Evolutionary conservation across 1,284 basidiomycete genomes (phyloP).

Genomic region (Puccinia hordei): DNA sequence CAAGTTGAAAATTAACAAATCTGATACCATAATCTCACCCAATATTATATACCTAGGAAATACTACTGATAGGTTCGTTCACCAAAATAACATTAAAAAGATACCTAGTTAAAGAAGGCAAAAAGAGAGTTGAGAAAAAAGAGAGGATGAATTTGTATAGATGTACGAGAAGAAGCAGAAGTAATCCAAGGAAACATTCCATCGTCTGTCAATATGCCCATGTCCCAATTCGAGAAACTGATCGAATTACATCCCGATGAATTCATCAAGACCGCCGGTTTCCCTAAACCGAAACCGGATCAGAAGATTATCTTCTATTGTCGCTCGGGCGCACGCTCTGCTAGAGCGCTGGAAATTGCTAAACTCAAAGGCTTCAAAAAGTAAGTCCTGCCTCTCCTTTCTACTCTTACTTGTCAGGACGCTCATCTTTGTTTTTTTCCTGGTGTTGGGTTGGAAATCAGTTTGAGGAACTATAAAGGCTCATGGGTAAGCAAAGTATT

Average conservation of each 20-base stretch:
- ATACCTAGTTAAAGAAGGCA: slow-evolving; percentile 42
- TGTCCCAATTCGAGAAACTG: slow-evolving; percentile 74
- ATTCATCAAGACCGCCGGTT: slow-evolving; percentile 68
- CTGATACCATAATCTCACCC: background rate
- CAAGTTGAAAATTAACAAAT: too few species aligned
- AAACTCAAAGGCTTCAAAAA: slow-evolving; percentile 79
- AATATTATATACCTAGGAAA: background rate
- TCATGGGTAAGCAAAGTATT: slow-evolving; percentile 39
- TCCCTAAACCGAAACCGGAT: slow-evolving; percentile 73
- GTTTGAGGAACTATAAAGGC: slow-evolving; percentile 34
- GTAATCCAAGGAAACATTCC: slow-evolving; percentile 93
- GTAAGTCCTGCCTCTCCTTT: slow-evolving; percentile 62
- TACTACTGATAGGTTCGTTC: background rate
- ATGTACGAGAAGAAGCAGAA: slow-evolving; percentile 92
- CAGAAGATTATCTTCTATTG: slow-evolving; percentile 94
- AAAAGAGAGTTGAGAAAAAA: slow-evolving; percentile 38
- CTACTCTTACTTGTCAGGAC: background rate
- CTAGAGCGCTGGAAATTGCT: slow-evolving; percentile 80
- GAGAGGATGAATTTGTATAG: slow-evolving; percentile 52
- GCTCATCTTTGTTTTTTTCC: background rate
- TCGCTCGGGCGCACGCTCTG: slow-evolving; percentile 81
- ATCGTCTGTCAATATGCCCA: slow-evolving; percentile 87
- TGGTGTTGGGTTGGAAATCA: background rate
- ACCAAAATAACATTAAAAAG: background rate
- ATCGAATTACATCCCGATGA: slow-evolving; percentile 67